Conservation (phyloP, 225 moss, liverwort and hornwort species). For the Marchantia polymorpha region DNA sequence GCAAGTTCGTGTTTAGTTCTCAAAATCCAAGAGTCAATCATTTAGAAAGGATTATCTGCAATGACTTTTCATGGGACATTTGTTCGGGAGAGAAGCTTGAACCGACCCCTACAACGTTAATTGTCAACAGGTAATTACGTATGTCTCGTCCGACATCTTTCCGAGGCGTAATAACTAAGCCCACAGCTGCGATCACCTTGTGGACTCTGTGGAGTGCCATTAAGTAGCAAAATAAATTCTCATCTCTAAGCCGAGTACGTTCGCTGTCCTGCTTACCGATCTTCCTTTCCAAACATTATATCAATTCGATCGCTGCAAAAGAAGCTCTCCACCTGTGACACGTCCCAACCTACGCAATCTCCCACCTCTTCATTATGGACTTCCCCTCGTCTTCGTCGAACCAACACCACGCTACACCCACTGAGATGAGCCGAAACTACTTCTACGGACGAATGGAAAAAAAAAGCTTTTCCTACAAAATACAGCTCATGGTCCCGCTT, state of each 20-base stretch:
- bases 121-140: no score
- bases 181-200: background rate
- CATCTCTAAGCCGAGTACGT: background rate
- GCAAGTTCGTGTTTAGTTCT: no score
- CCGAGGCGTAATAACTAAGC: no score
- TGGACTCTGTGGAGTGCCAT: no score
- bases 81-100: no score
- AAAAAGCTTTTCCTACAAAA: background rate
- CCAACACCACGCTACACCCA: background rate
- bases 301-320: background rate
- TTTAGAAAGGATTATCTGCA: no score
- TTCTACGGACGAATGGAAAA: background rate
- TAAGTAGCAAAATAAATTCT: background rate
- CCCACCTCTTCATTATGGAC: background rate
- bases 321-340: background rate
- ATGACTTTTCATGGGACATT: no score
- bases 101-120: no score
- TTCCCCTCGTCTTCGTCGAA: background rate
- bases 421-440: background rate
- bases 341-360: background rate
- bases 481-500: background rate
- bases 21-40: no score
- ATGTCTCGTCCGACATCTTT: no score
- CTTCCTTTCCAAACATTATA: constrained; percentile 4
- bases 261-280: background rate